Evolutionary conservation across 1,284 basidiomycete genomes (phyloP).

Genomic region (Volvariella volvacea): DNA sequence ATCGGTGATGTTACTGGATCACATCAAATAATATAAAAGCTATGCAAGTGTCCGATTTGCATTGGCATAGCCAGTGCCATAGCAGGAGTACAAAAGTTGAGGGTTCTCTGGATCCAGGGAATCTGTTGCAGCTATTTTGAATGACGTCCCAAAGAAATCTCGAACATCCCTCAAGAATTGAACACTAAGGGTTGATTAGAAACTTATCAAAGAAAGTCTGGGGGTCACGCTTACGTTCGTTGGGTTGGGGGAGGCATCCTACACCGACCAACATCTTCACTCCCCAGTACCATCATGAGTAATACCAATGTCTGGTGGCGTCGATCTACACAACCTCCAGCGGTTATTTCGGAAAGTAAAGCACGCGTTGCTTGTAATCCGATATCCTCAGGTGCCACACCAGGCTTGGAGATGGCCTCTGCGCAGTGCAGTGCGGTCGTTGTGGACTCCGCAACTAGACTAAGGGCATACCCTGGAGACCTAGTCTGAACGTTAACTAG

Average conservation of each 20-base stretch:
- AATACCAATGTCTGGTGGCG: constrained; percentile 88
- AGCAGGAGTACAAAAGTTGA: constrained; percentile 71
- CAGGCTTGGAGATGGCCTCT: constrained; percentile 77
- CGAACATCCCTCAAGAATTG: constrained; percentile 87
- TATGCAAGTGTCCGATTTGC: constrained; percentile 67
- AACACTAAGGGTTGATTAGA: constrained; percentile 44
- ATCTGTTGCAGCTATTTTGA: constrained; percentile 49
- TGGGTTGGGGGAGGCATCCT: constrained; percentile 78
- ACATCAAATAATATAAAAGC: constrained; percentile 13
- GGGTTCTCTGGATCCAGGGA: constrained; percentile 38
- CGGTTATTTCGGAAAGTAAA: constrained; percentile 74
- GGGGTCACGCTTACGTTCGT: constrained; percentile 63
- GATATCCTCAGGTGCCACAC: constrained; percentile 88
- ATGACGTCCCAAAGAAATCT: constrained; percentile 72
- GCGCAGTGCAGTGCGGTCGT: constrained; percentile 86
- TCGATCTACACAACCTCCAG: constrained; percentile 87
- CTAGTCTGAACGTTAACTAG: constrained; percentile 28
- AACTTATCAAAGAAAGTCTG: constrained; percentile 1
- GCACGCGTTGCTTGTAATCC: constrained; percentile 75
- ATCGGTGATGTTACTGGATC: not conserved
- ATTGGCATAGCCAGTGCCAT: constrained; percentile 74
- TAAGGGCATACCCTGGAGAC: constrained; percentile 94
- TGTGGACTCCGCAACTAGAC: constrained; percentile 86
- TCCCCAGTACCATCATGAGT: constrained; percentile 90
- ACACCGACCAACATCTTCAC: constrained; percentile 92